Evolutionary conservation across 345 rosid genomes (phyloP).

Genomic region (Boechera divaricarpa): DNA sequence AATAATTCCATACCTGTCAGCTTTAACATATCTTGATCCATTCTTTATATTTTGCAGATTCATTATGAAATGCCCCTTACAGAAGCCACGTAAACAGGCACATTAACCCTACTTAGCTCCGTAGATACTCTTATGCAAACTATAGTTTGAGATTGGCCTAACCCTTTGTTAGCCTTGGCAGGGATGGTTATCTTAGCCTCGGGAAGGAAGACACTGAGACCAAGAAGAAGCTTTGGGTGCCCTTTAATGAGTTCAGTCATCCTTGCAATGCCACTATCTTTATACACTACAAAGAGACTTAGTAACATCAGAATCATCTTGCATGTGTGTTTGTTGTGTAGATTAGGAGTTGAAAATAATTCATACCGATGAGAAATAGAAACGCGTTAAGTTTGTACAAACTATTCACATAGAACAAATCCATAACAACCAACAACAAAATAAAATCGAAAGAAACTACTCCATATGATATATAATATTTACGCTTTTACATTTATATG

Average conservation of each 20-base stretch:
- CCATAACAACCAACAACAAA: too few relatives aligned
- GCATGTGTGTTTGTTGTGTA: not conserved
- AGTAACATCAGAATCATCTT: not conserved
- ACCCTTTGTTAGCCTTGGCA: not conserved
- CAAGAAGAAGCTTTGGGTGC: constrained; percentile 3
- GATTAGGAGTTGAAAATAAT: not conserved
- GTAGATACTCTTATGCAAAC: not conserved
- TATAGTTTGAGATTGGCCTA: not conserved
- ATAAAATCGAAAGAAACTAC: too few relatives aligned
- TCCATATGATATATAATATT: too few relatives aligned
- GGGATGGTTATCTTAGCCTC: not conserved
- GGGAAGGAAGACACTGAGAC: not conserved
- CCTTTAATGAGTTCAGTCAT: not conserved
- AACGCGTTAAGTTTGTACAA: too few relatives aligned
- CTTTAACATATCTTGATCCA: not conserved
- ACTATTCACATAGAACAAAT: too few relatives aligned
- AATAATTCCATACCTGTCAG: not conserved
- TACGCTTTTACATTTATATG: too few relatives aligned
- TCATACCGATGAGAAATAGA: not conserved
- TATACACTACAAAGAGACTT: not conserved
- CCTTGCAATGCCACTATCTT: not conserved
- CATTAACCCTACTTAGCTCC: not conserved
- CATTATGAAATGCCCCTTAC: not conserved
- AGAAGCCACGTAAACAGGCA: not conserved
- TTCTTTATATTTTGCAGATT: not conserved